Conservation (phyloP, 352 stramenopile genomes). For the Phytophthora pini region DNA sequence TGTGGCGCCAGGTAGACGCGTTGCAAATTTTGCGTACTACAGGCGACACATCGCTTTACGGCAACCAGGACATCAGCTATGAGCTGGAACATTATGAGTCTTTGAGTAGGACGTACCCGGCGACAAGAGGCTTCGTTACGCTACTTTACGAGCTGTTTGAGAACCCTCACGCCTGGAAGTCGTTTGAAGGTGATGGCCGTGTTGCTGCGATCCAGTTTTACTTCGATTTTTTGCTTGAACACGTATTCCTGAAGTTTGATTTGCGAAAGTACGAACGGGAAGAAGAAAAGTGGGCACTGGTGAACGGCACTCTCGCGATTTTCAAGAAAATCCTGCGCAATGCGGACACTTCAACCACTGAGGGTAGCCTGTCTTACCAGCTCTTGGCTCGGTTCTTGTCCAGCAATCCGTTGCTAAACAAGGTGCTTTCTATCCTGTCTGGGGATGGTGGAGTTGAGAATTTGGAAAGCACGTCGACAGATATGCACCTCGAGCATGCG, state of each 20-base stretch:
- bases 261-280: conserved; percentile 84
- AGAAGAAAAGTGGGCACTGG: conserved; percentile 84
- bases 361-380: conserved; percentile 74
- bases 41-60: conserved; percentile 62
- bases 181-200: conserved; percentile 77
- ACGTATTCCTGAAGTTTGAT: conserved; percentile 88
- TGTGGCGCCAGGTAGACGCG: conserved; percentile 86
- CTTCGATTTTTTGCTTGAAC: conserved; percentile 85
- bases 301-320: conserved; percentile 73
- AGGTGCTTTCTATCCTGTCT: conserved; percentile 75
- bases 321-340: conserved; percentile 82
- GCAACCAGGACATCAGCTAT: conserved; percentile 81
- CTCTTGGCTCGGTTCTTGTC: conserved; percentile 75
- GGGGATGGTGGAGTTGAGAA: conserved; percentile 74
- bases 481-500: conserved; percentile 78
- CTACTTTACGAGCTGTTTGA: conserved; percentile 81
- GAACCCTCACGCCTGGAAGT: conserved; percentile 75
- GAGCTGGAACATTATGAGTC: conserved; percentile 90
- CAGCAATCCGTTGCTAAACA: conserved; percentile 67
- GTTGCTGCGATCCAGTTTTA: conserved; percentile 85
- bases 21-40: conserved; percentile 86
- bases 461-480: conserved; percentile 71
- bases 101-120: conserved; percentile 76
- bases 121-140: conserved; percentile 78
- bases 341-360: conserved; percentile 44